Base-by-base conservation (phyloP, 441 rosid species). In the Adansonia gregorii region DNA sequence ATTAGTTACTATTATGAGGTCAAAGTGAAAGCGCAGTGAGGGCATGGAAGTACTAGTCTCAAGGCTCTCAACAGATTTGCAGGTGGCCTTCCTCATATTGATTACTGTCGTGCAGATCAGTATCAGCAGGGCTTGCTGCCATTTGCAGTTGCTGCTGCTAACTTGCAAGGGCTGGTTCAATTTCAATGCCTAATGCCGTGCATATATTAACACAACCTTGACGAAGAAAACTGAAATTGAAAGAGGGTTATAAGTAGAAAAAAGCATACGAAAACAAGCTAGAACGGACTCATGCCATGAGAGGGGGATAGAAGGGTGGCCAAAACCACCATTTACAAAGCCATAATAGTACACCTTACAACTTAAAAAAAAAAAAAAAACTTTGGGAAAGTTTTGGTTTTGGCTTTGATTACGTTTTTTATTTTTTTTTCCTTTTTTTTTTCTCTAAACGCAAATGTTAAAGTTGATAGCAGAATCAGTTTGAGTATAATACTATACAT, bases 221-320 rank as follows among this genome's bases (percentile, higher is more conserved):
- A 12, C 65, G 52, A 61, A 73, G 10, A 27, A 39, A 69, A 45
- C 48, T 2, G 82, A 68, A 1, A 72, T 52, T 48, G 74, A 73
- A 6, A 31, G 78, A 54, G 72, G 81, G 74, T 63, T 74, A 35
- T 76, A 58, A 83, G 17, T 43, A 76, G 72, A 72, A 76, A 54
- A 80, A 74, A 51, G 39, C 66, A 73, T 2, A 66, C 1, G 65
- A 83, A 27, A 72, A 19, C 66, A n/a, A 35, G 68, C 17, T 59
- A 72, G 27, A 58, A 68, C 4, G 39, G 39, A 35, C 39, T 35
- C 39, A 35, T 6, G 70, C 67, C 46, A 61, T 15, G 73, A 9
- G 73, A 52, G 20, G 67, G 11, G 6, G 15, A 15, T 39, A 75
- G 24, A 52, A 80, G 83, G 52, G 61, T 78, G 24, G 76, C 80